Evolutionary conservation across 805 yeast species (phyloP).

Genomic region (Saturnispora diversa): DNA sequence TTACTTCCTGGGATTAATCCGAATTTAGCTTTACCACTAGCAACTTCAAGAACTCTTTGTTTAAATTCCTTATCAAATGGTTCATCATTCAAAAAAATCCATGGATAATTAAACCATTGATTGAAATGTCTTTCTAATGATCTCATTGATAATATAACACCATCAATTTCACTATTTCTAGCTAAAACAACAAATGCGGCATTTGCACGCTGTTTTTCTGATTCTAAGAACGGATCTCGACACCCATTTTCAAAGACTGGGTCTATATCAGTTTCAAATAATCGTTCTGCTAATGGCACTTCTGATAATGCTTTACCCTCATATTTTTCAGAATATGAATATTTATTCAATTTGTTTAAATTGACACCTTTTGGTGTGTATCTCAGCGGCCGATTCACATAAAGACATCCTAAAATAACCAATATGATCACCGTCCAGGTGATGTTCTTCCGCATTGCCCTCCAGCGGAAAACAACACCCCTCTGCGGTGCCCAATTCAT

Average conservation of each 20-base stretch:
- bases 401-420: slow-evolving; percentile 2
- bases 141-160: slow-evolving; percentile 64
- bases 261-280: slow-evolving; percentile 22
- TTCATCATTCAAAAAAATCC: slow-evolving; percentile 81
- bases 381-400: not conserved
- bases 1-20: slow-evolving; percentile 50
- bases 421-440: not conserved
- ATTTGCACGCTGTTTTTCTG: slow-evolving; percentile 43
- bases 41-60: slow-evolving; percentile 39
- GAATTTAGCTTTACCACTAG: slow-evolving; percentile 60
- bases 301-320: slow-evolving; percentile 4
- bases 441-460: too few relatives aligned
- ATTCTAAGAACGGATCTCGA: slow-evolving; percentile 21
- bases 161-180: slow-evolving; percentile 69
- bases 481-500: slow-evolving; percentile 7
- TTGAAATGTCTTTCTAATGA: slow-evolving; percentile 84
- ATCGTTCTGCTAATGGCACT: slow-evolving; percentile 14
- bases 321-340: slow-evolving; percentile 1
- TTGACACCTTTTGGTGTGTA: slow-evolving; percentile 3
- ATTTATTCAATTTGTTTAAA: slow-evolving; percentile 2
- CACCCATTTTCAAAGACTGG: slow-evolving; percentile 30
- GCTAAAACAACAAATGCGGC: slow-evolving; percentile 84
- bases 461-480: too few relatives aligned
- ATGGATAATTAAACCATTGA: slow-evolving; percentile 90
- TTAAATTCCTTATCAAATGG: slow-evolving; percentile 62